phyloP scores from a whole-genome alignment of 345 rosid genomes.

The Lepidium sativum region DNA sequence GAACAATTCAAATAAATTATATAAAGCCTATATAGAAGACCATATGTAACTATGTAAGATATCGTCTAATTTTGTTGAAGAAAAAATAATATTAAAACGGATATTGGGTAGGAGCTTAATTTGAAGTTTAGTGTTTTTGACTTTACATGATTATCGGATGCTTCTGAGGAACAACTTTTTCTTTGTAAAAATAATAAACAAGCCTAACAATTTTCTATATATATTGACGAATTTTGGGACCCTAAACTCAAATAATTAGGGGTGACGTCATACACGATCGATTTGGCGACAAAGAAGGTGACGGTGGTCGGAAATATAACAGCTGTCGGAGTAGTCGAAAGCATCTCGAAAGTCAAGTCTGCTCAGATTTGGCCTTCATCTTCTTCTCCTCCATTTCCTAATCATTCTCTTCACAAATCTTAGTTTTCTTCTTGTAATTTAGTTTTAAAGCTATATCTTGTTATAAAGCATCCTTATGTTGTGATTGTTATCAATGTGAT shows the following conservation, averaged over 20 bases:
- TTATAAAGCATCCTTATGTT: neutral
- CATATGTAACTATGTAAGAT: neutral
- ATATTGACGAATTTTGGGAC: too few relatives aligned
- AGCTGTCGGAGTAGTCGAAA: constrained; percentile 54
- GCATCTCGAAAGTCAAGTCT: constrained; percentile 73
- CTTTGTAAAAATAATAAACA: too few relatives aligned
- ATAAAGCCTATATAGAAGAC: constrained; percentile 6
- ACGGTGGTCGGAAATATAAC: constrained; percentile 82
- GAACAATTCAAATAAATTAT: neutral
- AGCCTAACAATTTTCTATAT: too few relatives aligned
- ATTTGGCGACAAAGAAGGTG: constrained; percentile 70
- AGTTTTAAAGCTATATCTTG: neutral
- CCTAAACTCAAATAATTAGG: too few relatives aligned
- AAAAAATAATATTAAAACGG: neutral
- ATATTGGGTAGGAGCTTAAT: constrained; percentile 2
- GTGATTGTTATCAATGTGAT: neutral
- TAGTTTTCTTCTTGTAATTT: constrained; percentile 9
- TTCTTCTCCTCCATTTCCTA: constrained; percentile 6
- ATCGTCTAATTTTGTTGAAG: neutral
- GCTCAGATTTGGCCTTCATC: constrained; percentile 74
- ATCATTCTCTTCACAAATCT: constrained; percentile 10
- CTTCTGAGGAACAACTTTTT: constrained; percentile 8
- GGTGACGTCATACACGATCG: constrained; percentile 79
- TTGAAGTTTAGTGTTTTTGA: constrained; percentile 17
- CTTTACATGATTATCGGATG: constrained; percentile 17